Conservation (phyloP, 2,329 filamentous ascomycete genomes). For the Calonectria pseudoturangicola region DNA sequence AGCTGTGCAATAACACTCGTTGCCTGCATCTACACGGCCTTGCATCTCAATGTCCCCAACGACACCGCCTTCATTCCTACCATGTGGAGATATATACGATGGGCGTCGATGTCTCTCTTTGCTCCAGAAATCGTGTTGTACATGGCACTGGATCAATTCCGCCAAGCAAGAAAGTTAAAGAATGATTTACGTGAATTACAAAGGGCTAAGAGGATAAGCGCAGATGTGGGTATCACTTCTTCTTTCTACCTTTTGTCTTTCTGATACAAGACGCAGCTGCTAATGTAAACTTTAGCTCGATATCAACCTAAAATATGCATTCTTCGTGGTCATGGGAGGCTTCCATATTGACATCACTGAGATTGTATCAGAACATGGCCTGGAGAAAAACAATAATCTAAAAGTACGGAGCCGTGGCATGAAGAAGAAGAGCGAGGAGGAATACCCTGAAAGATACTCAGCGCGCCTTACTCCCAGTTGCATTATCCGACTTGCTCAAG, state of each 20-base stretch:
- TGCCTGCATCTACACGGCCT: constrained; percentile 60
- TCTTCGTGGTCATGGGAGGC: constrained; percentile 58
- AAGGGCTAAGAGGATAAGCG: background rate
- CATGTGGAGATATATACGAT: constrained; percentile 50
- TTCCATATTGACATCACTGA: constrained; percentile 46
- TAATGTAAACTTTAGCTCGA: background rate
- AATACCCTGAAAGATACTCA: constrained; percentile 28
- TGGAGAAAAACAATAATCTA: background rate
- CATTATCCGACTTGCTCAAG: constrained; percentile 31
- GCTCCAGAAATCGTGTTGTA: constrained; percentile 59
- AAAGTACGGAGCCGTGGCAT: background rate
- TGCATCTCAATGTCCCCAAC: constrained; percentile 61
- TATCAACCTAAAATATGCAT: constrained; percentile 50
- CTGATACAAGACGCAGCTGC: background rate
- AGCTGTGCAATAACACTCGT: constrained; percentile 59
- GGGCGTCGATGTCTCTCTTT: constrained; percentile 57
- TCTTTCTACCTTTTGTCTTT: background rate
- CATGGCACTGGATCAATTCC: constrained; percentile 46
- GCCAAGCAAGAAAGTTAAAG: constrained; percentile 28
- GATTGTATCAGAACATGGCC: constrained; percentile 9
- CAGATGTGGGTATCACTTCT: too few relatives aligned
- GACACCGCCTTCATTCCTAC: constrained; percentile 21
- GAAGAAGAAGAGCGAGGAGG: background rate
- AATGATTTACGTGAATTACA: constrained; percentile 6
- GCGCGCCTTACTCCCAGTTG: constrained; percentile 34